A percentile compares a stretch with the other conserved stretches of the same genome.
Evolutionary conservation across 768 basidiomycete genomes (phyloP).

Genomic region (Galerina marginata): DNA sequence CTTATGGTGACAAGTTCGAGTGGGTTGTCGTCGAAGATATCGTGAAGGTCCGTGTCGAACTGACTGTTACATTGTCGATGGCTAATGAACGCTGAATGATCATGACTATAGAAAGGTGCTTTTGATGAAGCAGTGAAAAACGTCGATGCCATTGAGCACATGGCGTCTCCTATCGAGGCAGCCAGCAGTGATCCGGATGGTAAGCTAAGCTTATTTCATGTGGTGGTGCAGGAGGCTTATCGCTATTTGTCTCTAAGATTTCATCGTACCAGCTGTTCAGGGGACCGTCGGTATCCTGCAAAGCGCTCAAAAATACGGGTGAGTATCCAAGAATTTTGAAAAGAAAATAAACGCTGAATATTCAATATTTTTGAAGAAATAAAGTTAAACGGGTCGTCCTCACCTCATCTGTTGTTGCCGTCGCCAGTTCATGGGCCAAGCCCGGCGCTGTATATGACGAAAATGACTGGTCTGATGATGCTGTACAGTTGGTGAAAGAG

Average conservation of each 20-base stretch:
- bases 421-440: not conserved
- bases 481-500: constrained; percentile 45
- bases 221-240: too few relatives aligned
- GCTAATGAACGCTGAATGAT: not conserved
- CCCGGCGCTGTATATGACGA: constrained; percentile 37
- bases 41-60: constrained; percentile 28
- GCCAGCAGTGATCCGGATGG: constrained; percentile 46
- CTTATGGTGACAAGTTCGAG: constrained; percentile 64
- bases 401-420: constrained; percentile 52
- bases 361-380: not conserved
- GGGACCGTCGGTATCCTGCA: constrained; percentile 70
- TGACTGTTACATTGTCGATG: not conserved
- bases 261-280: constrained; percentile 71
- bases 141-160: constrained; percentile 74
- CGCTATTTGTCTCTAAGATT: constrained; percentile 38
- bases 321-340: not conserved
- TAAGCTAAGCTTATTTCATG: not conserved
- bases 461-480: constrained; percentile 65
- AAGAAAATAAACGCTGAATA: not conserved
- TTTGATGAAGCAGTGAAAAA: constrained; percentile 82
- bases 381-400: constrained; percentile 69
- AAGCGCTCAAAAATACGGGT: constrained; percentile 42
- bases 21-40: constrained; percentile 74
- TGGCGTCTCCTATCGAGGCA: constrained; percentile 63
- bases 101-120: constrained; percentile 52